These are phyloP conservation scores for Xylariaceae sp. DNA, from an alignment of 2,329 filamentous ascomycete genomes.

Conservation along the genomic window DNA sequence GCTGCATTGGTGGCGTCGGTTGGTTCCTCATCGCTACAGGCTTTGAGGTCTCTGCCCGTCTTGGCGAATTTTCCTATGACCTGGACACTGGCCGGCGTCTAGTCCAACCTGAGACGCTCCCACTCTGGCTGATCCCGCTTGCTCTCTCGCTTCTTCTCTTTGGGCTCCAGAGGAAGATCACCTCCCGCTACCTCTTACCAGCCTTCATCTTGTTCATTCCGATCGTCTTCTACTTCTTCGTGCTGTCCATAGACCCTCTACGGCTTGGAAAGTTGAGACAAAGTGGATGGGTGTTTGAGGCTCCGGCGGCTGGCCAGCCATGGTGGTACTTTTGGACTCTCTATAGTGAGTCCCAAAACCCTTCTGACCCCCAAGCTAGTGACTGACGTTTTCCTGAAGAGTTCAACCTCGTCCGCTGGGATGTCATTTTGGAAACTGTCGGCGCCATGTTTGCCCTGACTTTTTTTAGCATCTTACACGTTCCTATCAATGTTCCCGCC, in stretches of 20 bases:
- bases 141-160: slow-evolving; percentile 68
- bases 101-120: slow-evolving; percentile 63
- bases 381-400: slow-evolving; percentile 44
- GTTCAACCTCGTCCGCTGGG: slow-evolving; percentile 74
- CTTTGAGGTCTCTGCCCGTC: slow-evolving; percentile 82
- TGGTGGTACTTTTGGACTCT: slow-evolving; percentile 98
- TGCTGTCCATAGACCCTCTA: slow-evolving; percentile 60
- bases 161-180: slow-evolving; percentile 65
- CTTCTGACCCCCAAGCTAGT: neutral
- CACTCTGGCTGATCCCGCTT: slow-evolving; percentile 78
- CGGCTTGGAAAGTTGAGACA: slow-evolving; percentile 59
- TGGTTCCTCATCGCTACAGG: slow-evolving; percentile 91
- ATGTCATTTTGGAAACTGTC: slow-evolving; percentile 72
- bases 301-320: slow-evolving; percentile 74
- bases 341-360: slow-evolving; percentile 57
- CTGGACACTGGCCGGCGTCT: slow-evolving; percentile 68
- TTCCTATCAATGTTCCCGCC: slow-evolving; percentile 95
- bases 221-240: slow-evolving; percentile 69
- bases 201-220: slow-evolving; percentile 78
- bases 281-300: slow-evolving; percentile 85
- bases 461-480: slow-evolving; percentile 94
- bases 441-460: slow-evolving; percentile 95
- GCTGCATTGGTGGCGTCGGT: slow-evolving; percentile 93
- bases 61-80: slow-evolving; percentile 80
- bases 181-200: slow-evolving; percentile 79